A percentile compares a stretch with the other conserved stretches of the same genome.
These are phyloP conservation scores for Fusarium burgessii DNA, from an alignment of 2,329 filamentous ascomycete species.

Conservation along the genomic window DNA sequence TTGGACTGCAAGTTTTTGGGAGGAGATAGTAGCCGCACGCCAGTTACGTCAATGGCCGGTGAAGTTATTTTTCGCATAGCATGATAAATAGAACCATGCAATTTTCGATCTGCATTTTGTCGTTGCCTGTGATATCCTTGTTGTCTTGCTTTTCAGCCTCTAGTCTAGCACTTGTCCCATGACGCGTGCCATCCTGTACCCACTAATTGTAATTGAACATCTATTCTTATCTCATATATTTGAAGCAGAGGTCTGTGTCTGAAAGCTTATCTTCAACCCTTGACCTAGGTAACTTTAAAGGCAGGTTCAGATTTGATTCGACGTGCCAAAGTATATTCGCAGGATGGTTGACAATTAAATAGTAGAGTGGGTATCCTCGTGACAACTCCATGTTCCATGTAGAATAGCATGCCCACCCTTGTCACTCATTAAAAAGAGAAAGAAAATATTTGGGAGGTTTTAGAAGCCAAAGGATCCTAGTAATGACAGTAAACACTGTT, in stretches of 20 bases:
- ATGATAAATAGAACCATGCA: neutral
- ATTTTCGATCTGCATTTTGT: neutral
- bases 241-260: too few species aligned
- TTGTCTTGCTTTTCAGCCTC: neutral
- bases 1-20: neutral
- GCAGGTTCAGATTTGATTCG: too few species aligned
- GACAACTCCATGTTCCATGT: neutral
- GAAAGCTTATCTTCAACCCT: neutral
- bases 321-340: too few species aligned
- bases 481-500: neutral
- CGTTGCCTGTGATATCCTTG: neutral
- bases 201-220: too few species aligned
- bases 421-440: fast-evolving
- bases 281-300: too few species aligned
- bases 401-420: neutral
- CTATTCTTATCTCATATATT: neutral
- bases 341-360: too few species aligned
- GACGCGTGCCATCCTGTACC: neutral
- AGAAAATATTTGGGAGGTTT: neutral
- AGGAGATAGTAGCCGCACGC: neutral
- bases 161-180: too few species aligned
- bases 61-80: constrained; percentile 12
- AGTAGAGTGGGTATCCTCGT: too few species aligned
- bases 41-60: constrained; percentile 19
- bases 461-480: neutral